A percentile compares a stretch with the other conserved stretches of the same genome.
phyloP scores from a whole-genome alignment of 495 filamentous ascomycete genomes.

The Penicillium subrubescens region DNA sequence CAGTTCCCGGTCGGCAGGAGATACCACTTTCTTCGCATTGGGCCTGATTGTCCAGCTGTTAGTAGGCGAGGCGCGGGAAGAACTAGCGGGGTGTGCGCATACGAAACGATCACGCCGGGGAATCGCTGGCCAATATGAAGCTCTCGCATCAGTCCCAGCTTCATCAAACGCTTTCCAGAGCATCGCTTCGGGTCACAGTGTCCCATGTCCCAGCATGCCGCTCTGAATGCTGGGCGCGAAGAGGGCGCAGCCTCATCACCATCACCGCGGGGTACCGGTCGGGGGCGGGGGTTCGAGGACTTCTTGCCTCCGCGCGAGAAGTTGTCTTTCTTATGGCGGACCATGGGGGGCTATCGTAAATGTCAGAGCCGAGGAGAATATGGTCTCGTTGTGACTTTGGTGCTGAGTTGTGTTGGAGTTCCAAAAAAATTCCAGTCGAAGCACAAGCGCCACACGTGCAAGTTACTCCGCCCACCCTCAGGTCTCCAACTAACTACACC shows the following conservation, averaged over 20 bases:
- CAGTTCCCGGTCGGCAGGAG: conserved; percentile 75
- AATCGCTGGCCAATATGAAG: conserved; percentile 89
- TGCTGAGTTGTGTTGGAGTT: conserved; percentile 4
- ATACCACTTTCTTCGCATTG: conserved; percentile 83
- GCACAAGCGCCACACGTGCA: conserved; percentile 37
- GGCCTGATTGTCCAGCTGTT: conserved; percentile 51
- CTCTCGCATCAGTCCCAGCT: conserved; percentile 89
- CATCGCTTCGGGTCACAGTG: conserved; percentile 98
- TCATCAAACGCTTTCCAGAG: conserved; percentile 91
- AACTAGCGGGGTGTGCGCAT: conserved; percentile 25
- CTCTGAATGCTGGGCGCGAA: conserved; percentile 72
- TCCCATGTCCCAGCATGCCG: conserved; percentile 95
- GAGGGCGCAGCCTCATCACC: conserved; percentile 35
- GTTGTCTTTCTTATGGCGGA: conserved; percentile 92
- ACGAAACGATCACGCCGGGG: conserved; percentile 87
- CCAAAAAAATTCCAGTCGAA: conserved; percentile 25
- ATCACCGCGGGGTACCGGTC: conserved; percentile 47
- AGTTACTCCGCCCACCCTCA: conserved; percentile 28
- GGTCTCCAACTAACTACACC: conserved; percentile 22
- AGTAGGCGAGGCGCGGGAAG: conserved; percentile 9
- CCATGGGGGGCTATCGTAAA: conserved; percentile 53
- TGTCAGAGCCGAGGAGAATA: background rate
- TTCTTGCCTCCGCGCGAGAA: conserved; percentile 72
- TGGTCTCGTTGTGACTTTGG: background rate
- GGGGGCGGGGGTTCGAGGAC: conserved; percentile 53